Evolutionary conservation across 2,329 filamentous ascomycete species (phyloP).

Genomic region (Penicillium sp.): DNA sequence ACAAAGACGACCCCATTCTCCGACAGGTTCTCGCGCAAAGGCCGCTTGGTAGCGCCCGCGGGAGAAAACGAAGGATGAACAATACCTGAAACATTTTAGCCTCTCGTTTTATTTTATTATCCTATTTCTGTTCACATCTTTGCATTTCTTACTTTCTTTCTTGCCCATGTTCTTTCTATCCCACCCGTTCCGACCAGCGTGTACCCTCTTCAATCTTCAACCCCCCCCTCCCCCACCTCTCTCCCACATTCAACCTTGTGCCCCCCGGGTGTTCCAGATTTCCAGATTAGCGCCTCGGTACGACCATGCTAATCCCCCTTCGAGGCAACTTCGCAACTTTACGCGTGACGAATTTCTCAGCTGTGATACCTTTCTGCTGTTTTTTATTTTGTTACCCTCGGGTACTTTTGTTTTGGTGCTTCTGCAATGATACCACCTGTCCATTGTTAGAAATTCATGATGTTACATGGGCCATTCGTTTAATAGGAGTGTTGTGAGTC

Average conservation of each 20-base stretch:
- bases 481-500: constrained; percentile 2
- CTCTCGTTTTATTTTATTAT: not conserved
- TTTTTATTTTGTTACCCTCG: not conserved
- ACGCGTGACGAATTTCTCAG: constrained; percentile 23
- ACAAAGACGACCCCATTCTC: constrained; percentile 79
- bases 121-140: not conserved
- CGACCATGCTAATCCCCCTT: not conserved
- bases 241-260: not conserved
- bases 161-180: not conserved
- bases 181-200: not conserved
- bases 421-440: constrained; percentile 30
- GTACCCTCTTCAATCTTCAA: not conserved
- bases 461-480: constrained; percentile 28
- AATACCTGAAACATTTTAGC: constrained; percentile 6
- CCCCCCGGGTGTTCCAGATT: constrained; percentile 6
- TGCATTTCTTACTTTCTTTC: not conserved
- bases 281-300: constrained; percentile 8
- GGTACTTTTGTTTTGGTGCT: constrained; percentile 6
- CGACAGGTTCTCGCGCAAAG: constrained; percentile 83
- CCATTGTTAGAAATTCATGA: constrained; percentile 27
- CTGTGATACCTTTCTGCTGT: constrained; percentile 22
- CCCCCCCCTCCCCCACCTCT: no score
- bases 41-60: constrained; percentile 78
- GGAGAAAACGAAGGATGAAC: constrained; percentile 65
- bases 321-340: constrained; percentile 8